Percentiles rank a stretch among this genome's conserved stretches.
These are phyloP conservation scores for Talaromyces sp. DNA, from an alignment of 2,329 filamentous ascomycete genomes.

Conservation along the genomic window DNA sequence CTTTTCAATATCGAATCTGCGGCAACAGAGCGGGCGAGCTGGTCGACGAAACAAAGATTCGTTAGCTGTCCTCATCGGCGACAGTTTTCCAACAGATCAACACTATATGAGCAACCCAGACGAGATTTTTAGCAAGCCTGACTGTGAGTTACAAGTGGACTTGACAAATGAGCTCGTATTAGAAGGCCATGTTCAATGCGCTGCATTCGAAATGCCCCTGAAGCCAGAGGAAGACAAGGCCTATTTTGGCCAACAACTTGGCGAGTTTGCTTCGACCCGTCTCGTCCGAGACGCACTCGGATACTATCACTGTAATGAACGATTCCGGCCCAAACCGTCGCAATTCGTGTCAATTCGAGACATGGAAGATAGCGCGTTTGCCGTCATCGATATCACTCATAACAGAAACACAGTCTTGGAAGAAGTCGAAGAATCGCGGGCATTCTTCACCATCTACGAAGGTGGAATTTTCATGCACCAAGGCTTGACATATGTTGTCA, in stretches of 20 bases:
- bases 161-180: slow-evolving; percentile 85
- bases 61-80: slow-evolving; percentile 81
- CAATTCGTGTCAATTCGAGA: slow-evolving; percentile 83
- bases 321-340: slow-evolving; percentile 80
- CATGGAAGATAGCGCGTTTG: slow-evolving; percentile 86
- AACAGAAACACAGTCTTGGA: slow-evolving; percentile 81
- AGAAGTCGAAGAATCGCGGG: slow-evolving; percentile 92
- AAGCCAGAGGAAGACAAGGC: slow-evolving; percentile 65
- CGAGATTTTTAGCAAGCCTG: slow-evolving; percentile 84
- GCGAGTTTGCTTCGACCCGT: slow-evolving; percentile 66
- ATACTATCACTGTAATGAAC: slow-evolving; percentile 84
- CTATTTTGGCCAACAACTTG: slow-evolving; percentile 75
- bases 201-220: slow-evolving; percentile 91
- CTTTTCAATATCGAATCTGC: slow-evolving; percentile 88
- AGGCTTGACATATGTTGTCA: slow-evolving; percentile 85
- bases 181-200: slow-evolving; percentile 93
- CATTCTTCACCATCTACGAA: slow-evolving; percentile 93
- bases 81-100: slow-evolving; percentile 86
- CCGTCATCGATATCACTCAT: slow-evolving; percentile 79
- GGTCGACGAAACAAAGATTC: slow-evolving; percentile 91
- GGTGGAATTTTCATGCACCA: slow-evolving; percentile 96
- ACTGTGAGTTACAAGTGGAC: slow-evolving; percentile 84
- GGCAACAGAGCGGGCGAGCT: slow-evolving; percentile 90
- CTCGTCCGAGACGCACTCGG: slow-evolving; percentile 69
- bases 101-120: slow-evolving; percentile 96